phyloP scores from a whole-genome alignment of 371 early-diverging fungal species.

The Syncephalis plumigaleata region DNA sequence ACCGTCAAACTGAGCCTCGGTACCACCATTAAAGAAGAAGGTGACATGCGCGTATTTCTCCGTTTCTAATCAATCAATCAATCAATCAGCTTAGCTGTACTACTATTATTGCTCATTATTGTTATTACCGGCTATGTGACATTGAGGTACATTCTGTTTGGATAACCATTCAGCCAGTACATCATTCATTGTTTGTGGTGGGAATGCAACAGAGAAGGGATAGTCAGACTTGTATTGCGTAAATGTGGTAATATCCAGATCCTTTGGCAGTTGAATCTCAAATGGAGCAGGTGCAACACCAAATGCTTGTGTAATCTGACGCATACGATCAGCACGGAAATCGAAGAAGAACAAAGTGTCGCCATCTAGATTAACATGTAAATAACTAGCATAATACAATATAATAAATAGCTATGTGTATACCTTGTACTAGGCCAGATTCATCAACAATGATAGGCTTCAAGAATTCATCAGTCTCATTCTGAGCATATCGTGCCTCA shows the following conservation, averaged over 20 bases:
- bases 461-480: slow-evolving; percentile 95
- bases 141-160: slow-evolving; percentile 68
- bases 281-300: slow-evolving; percentile 83
- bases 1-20: slow-evolving; percentile 67
- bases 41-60: slow-evolving; percentile 99
- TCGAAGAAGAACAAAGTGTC: slow-evolving; percentile 89
- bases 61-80: slow-evolving; percentile 45
- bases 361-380: slow-evolving; percentile 16
- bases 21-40: slow-evolving; percentile 99
- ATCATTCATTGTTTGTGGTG: slow-evolving; percentile 89
- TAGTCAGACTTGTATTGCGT: slow-evolving; percentile 96
- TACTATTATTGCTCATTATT: too few relatives aligned
- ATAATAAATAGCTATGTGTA: background rate
- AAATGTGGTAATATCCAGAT: slow-evolving; percentile 81
- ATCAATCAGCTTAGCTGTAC: background rate
- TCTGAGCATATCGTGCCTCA: slow-evolving; percentile 62
- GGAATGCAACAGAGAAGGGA: slow-evolving; percentile 85
- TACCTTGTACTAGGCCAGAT: slow-evolving; percentile 52
- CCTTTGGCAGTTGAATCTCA: slow-evolving; percentile 55
- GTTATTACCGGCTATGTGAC: slow-evolving; percentile 62
- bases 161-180: slow-evolving; percentile 95
- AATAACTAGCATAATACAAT: slow-evolving; percentile 7
- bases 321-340: slow-evolving; percentile 98
- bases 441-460: slow-evolving; percentile 85
- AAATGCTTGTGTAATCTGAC: slow-evolving; percentile 82